These are phyloP conservation scores for Boletus pseudopeckii DNA, from an alignment of 768 basidiomycete species.

Conservation along the genomic window DNA sequence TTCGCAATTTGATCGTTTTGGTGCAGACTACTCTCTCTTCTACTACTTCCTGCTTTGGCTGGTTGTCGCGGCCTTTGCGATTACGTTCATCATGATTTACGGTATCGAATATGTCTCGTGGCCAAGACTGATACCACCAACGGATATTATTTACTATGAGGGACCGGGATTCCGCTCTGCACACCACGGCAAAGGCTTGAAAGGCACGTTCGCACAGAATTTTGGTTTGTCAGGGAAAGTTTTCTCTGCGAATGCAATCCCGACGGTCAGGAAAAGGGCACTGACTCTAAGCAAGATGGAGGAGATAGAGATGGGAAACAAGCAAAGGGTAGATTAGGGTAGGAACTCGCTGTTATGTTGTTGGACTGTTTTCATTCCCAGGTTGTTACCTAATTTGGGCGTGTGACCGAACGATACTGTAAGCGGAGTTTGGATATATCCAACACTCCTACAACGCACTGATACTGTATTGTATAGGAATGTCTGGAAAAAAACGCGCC, in stretches of 20 bases:
- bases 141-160: conserved; percentile 78
- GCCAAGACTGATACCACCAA: conserved; percentile 81
- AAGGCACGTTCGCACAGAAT: conserved; percentile 33
- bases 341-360: neutral
- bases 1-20: neutral
- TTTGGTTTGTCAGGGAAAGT: conserved; percentile 35
- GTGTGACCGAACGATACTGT: conserved; percentile 7
- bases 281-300: conserved; percentile 43
- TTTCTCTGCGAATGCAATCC: conserved; percentile 37
- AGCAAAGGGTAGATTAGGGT: conserved; percentile 69
- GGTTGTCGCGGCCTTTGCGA: conserved; percentile 53
- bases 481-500: conserved; percentile 63
- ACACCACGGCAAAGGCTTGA: conserved; percentile 72
- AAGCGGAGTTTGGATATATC: conserved; percentile 31
- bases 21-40: conserved; percentile 73
- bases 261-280: conserved; percentile 36
- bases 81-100: conserved; percentile 73
- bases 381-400: conserved; percentile 10
- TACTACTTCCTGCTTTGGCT: conserved; percentile 88
- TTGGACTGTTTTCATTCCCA: neutral
- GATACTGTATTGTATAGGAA: conserved; percentile 12
- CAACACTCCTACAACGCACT: conserved; percentile 17
- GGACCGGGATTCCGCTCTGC: conserved; percentile 85
- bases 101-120: conserved; percentile 95
- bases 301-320: conserved; percentile 79